phyloP scores from a whole-genome alignment of 2,329 filamentous ascomycete species.

The Claviceps pazoutovae region DNA sequence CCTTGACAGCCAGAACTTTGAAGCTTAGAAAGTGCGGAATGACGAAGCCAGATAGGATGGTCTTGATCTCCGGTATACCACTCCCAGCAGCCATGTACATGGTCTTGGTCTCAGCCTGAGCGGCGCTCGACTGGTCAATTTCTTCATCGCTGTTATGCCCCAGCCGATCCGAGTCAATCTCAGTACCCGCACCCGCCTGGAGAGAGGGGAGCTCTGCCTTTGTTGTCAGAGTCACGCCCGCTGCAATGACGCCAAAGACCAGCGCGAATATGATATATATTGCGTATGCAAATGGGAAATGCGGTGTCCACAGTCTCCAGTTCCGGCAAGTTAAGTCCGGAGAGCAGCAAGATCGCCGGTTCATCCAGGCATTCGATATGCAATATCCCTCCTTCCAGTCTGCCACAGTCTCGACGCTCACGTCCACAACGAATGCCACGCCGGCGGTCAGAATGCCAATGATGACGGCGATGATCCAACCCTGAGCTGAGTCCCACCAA shows the following conservation, averaged over 20 bases:
- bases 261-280: slow-evolving; percentile 15
- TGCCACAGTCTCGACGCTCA: slow-evolving; percentile 37
- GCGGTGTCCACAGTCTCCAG: slow-evolving; percentile 29
- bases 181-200: slow-evolving; percentile 20
- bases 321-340: slow-evolving; percentile 18
- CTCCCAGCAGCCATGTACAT: slow-evolving; percentile 47
- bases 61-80: slow-evolving; percentile 50
- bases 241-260: slow-evolving; percentile 13
- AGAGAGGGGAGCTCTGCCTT: slow-evolving; percentile 24
- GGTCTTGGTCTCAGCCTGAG: slow-evolving; percentile 24
- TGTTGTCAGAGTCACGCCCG: slow-evolving; percentile 18
- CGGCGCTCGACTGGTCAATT: not conserved
- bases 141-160: slow-evolving; percentile 7
- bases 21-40: slow-evolving; percentile 43
- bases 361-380: slow-evolving; percentile 27
- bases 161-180: not conserved
- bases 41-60: slow-evolving; percentile 44
- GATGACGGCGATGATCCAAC: slow-evolving; percentile 40
- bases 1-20: slow-evolving; percentile 41
- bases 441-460: slow-evolving; percentile 41
- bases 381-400: slow-evolving; percentile 47
- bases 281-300: slow-evolving; percentile 10
- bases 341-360: slow-evolving; percentile 35
- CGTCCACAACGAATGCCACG: slow-evolving; percentile 41
- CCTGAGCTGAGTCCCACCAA: slow-evolving; percentile 34